These are phyloP conservation scores for Anastatica hierochuntica DNA, from an alignment of 345 rosid species.

Conservation along the genomic window DNA sequence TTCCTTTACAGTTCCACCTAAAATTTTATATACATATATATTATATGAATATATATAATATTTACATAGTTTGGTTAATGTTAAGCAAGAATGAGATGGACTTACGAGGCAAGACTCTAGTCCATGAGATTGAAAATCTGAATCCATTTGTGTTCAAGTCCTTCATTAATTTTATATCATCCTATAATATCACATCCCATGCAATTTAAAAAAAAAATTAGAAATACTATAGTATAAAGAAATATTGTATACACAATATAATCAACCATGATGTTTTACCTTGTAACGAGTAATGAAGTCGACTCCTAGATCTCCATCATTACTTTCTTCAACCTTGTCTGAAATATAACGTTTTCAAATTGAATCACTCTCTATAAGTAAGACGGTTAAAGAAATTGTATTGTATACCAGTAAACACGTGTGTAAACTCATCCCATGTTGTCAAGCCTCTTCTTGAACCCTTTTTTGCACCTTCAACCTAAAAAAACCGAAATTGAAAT, in stretches of 20 bases:
- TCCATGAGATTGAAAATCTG: slow-evolving; percentile 29
- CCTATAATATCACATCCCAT: slow-evolving; percentile 5
- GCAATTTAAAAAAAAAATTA: too few species aligned
- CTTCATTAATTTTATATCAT: slow-evolving; percentile 22
- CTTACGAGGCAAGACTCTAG: slow-evolving; percentile 27
- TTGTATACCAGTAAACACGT: slow-evolving; percentile 19
- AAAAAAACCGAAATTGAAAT: too few species aligned
- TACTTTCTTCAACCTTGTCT: slow-evolving; percentile 14
- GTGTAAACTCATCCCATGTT: slow-evolving; percentile 27
- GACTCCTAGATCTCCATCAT: slow-evolving; percentile 13
- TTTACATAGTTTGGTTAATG: not conserved
- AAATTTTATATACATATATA: not conserved
- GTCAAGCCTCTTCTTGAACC: slow-evolving; percentile 26
- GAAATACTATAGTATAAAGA: too few species aligned
- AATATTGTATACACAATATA: too few species aligned
- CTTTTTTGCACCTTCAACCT: slow-evolving; percentile 23
- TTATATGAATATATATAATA: not conserved
- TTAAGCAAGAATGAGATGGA: not conserved
- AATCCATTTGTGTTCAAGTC: slow-evolving; percentile 21
- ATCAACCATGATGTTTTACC: too few species aligned
- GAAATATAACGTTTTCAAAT: not conserved
- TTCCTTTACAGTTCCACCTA: slow-evolving; percentile 26
- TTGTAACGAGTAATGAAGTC: slow-evolving; percentile 26
- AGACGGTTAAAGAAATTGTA: too few species aligned
- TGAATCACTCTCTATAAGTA: too few species aligned